Evolutionary conservation across 805 yeast genomes (phyloP).

Genomic region (Candida xiaguanensis): DNA sequence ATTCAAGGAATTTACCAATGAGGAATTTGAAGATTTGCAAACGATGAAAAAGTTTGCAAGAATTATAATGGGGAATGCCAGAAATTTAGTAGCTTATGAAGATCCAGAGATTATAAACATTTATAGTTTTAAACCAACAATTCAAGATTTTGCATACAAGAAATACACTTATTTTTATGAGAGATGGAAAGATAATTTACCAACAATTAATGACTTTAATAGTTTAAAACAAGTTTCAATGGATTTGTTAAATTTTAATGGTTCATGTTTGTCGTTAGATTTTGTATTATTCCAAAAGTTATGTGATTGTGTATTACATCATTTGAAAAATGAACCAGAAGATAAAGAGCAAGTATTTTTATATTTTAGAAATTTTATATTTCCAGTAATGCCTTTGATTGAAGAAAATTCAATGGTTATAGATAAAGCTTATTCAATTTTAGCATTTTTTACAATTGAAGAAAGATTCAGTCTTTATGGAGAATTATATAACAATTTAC

Average conservation of each 20-base stretch:
- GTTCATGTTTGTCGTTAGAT: constrained; percentile 50
- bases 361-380: constrained; percentile 59
- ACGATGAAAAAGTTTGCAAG: constrained; percentile 19
- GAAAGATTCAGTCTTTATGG: constrained; percentile 77
- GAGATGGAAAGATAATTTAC: constrained; percentile 46
- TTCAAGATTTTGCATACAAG: constrained; percentile 20
- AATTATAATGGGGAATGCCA: constrained; percentile 15
- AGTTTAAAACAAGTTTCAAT: constrained; percentile 48
- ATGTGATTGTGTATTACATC: constrained; percentile 52
- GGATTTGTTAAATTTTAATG: constrained; percentile 50
- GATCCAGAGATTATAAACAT: constrained; percentile 15
- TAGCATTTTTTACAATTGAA: constrained; percentile 54
- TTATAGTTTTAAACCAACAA: constrained; percentile 30
- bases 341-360: constrained; percentile 45
- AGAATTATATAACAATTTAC: constrained; percentile 58
- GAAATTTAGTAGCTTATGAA: constrained; percentile 26
- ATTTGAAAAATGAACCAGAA: constrained; percentile 12
- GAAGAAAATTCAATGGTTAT: constrained; percentile 57
- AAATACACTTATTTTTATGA: constrained; percentile 39
- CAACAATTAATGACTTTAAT: constrained; percentile 31
- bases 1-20: constrained; percentile 16
- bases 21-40: constrained; percentile 20
- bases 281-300: constrained; percentile 51
- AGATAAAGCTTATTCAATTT: constrained; percentile 54
- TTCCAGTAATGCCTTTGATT: constrained; percentile 57